Base-by-base conservation (phyloP, 352 stramenopile species). In the Phytophthora citricola region DNA sequence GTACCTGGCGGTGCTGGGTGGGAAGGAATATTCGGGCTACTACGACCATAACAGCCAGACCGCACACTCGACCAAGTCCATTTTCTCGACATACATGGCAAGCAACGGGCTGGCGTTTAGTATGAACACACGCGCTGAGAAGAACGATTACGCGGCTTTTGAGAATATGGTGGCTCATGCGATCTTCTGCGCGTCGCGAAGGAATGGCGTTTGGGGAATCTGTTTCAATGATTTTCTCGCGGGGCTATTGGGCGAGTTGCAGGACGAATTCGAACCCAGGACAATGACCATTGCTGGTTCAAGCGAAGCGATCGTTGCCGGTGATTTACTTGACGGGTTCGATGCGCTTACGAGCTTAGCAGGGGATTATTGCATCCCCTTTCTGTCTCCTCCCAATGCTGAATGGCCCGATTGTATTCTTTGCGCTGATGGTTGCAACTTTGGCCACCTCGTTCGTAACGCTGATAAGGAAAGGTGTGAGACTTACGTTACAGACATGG, bases 141-240 rank as follows among this genome's bases (percentile, higher is more conserved):
- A 17, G 17, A 17, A 17, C 17, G 17, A 17, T 17, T 17, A 17
- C 17, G 17, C 17, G 17, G 0, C 17, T 0, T 20, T 20, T 0
- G 65, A 73, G 45, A 78, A 73, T 29, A 69, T 78, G 70, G 49
- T 72, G 1, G 65, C 60, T 51, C 70, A 78, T 57, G 50, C 50
- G 3, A 65, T 75, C 24, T 78, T 78, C 40, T 65, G 65, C 58
- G 59, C 60, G 1, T 78, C 66, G 4, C 48, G 65, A 65, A 69
- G 54, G 66, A 63, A 72, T 57, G 66, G 66, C 11, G 65, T 72
- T 5, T 49, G 49, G 54, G 66, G 70, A 24, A 73, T 71, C 40
- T 6, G 38, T 55, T 75, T 78, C 34, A 7, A 58, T 44, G 60
- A 66, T 2, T 78, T 78, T 24, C 57, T 72, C 14, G 1, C 54